Conservation (phyloP, 2,329 filamentous ascomycete genomes). For the Ophiostoma montium region DNA sequence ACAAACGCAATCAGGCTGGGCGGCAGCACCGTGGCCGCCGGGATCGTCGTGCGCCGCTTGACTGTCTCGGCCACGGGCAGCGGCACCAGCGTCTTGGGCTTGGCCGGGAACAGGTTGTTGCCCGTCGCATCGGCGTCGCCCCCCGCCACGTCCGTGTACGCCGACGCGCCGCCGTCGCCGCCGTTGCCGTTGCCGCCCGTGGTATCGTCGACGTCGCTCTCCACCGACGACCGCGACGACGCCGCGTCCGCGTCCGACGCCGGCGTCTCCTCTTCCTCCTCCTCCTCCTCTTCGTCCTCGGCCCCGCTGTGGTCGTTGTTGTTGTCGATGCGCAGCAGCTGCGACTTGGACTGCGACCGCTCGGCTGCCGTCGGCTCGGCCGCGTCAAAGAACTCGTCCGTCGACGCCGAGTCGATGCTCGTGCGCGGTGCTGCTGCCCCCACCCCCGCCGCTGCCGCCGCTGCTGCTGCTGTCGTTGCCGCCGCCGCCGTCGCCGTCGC, state of each 20-base stretch:
- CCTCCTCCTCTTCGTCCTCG: too few species aligned
- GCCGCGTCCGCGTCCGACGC: constrained; percentile 42
- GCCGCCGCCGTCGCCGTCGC: constrained; percentile 56
- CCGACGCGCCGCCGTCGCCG: constrained; percentile 9
- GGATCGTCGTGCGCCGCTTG: constrained; percentile 54
- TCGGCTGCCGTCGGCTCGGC: constrained; percentile 38
- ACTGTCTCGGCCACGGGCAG: constrained; percentile 56
- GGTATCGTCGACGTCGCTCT: constrained; percentile 43
- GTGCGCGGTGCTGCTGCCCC: constrained; percentile 26
- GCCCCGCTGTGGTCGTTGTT: constrained; percentile 9
- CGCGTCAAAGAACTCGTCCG: constrained; percentile 93
- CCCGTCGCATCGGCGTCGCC: constrained; percentile 18
- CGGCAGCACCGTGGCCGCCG: constrained; percentile 61
- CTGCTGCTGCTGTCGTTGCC: constrained; percentile 48
- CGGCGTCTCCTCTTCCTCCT: constrained; percentile 18
- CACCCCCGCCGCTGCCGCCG: too few species aligned
- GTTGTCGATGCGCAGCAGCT: constrained; percentile 17
- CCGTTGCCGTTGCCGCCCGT: constrained; percentile 3
- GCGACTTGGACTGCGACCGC: constrained; percentile 24
- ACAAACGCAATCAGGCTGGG: constrained; percentile 89
- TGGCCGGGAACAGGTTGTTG: constrained; percentile 53
- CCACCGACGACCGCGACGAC: constrained; percentile 44
- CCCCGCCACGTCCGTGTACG: constrained; percentile 15
- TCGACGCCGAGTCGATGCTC: constrained; percentile 68
- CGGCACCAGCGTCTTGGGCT: constrained; percentile 62